Evolutionary conservation across 352 stramenopile species (phyloP).

Genomic region (Albugo laibachii): DNA sequence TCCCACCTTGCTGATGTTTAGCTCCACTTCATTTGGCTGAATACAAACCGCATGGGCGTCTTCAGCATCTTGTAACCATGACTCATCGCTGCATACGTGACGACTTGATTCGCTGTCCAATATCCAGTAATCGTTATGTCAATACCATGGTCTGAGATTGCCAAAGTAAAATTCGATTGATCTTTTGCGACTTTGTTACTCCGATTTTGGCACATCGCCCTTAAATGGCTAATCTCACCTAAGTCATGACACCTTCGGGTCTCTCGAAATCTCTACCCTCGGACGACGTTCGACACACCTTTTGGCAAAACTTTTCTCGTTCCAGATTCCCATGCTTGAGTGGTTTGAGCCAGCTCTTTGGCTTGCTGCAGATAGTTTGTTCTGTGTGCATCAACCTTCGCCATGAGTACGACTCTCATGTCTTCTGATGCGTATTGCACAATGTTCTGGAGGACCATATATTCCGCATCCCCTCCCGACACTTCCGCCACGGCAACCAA

Average conservation of each 20-base stretch:
- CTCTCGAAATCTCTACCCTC: not conserved
- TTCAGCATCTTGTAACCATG: not conserved
- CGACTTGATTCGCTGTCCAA: not conserved
- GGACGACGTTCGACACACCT: not conserved
- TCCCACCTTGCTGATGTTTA: not conserved
- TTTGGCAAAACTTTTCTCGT: not conserved
- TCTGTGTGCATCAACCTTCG: not conserved
- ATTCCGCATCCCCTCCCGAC: not conserved
- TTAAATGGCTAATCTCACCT: not conserved
- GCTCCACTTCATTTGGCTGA: not conserved
- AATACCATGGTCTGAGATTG: no score
- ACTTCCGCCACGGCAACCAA: not conserved
- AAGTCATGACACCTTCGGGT: not conserved
- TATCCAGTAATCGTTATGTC: not conserved
- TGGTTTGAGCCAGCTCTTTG: not conserved
- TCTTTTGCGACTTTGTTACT: no score
- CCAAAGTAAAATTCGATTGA: not conserved
- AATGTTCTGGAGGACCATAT: constrained; percentile 7
- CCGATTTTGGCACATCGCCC: not conserved
- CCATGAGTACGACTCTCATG: constrained; percentile 3
- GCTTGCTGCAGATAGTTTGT: not conserved
- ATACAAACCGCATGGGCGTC: not conserved
- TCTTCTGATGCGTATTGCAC: constrained; percentile 6
- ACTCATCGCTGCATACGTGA: not conserved
- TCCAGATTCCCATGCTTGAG: not conserved